These are phyloP conservation scores for Mucor indicus DNA, from an alignment of 371 early-diverging fungal species.

Conservation along the genomic window DNA sequence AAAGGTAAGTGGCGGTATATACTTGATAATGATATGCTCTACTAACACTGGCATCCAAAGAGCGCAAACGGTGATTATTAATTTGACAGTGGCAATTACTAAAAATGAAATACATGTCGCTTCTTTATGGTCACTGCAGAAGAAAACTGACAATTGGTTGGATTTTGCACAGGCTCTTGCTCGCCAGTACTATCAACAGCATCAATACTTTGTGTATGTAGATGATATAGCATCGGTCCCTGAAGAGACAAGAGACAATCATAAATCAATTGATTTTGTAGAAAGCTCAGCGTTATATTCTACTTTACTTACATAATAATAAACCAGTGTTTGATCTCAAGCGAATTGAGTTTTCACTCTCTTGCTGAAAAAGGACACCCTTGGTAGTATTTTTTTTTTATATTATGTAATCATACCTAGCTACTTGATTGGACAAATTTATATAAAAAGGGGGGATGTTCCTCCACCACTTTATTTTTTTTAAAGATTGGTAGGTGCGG, in stretches of 20 bases:
- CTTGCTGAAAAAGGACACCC: too few species aligned
- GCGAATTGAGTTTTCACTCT: too few species aligned
- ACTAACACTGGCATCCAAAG: too few species aligned
- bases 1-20: not conserved
- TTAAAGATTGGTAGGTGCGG: too few species aligned
- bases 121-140: constrained; percentile 1
- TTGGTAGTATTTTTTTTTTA: too few species aligned
- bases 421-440: too few species aligned
- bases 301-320: too few species aligned
- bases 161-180: not conserved
- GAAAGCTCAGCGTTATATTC: not conserved
- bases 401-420: too few species aligned
- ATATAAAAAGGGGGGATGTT: too few species aligned
- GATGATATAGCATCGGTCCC: constrained; percentile 13
- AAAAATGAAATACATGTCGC: not conserved
- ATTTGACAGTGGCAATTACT: constrained; percentile 9
- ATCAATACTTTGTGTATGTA: constrained; percentile 16
- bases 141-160: not conserved
- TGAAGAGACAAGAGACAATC: not conserved
- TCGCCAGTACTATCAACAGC: constrained; percentile 1
- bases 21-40: not conserved
- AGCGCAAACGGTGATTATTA: too few species aligned
- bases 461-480: too few species aligned
- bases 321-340: too few species aligned
- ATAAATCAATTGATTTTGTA: constrained; percentile 9